Percentiles rank a stretch among this genome's conserved stretches.
Evolutionary conservation across 805 yeast species (phyloP).

Genomic region (Yamadazyma akitaensis): DNA sequence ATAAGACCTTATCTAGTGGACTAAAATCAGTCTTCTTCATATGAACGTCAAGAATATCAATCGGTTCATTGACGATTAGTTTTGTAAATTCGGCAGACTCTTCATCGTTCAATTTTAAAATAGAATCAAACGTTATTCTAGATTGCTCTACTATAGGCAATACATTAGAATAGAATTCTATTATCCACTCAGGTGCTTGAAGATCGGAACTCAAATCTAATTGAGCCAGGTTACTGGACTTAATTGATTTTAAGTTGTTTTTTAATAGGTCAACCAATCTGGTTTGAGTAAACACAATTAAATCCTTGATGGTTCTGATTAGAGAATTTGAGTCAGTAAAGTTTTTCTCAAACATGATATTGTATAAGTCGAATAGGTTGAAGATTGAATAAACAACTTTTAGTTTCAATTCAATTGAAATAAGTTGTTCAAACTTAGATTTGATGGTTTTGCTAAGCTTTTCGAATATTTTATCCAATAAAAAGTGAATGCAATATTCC

Average conservation of each 20-base stretch:
- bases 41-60: constrained; percentile 36
- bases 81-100: constrained; percentile 35
- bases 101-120: constrained; percentile 40
- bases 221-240: constrained; percentile 36
- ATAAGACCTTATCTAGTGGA: constrained; percentile 38
- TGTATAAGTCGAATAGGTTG: constrained; percentile 65
- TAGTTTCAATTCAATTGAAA: constrained; percentile 62
- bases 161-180: constrained; percentile 59
- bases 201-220: constrained; percentile 50
- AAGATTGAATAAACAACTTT: constrained; percentile 54
- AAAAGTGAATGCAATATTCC: not conserved
- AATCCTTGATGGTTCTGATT: constrained; percentile 19
- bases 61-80: constrained; percentile 47
- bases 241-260: constrained; percentile 30
- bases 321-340: constrained; percentile 18
- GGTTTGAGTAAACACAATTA: constrained; percentile 25
- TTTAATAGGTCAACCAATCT: constrained; percentile 24
- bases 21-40: constrained; percentile 24
- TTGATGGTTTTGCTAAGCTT: constrained; percentile 58
- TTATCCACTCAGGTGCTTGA: constrained; percentile 81
- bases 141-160: constrained; percentile 52
- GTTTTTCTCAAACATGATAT: constrained; percentile 59
- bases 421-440: constrained; percentile 62
- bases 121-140: constrained; percentile 25
- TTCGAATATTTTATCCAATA: constrained; percentile 36